phyloP scores from a whole-genome alignment of 768 basidiomycete genomes.

The Clathrus columnatus region DNA sequence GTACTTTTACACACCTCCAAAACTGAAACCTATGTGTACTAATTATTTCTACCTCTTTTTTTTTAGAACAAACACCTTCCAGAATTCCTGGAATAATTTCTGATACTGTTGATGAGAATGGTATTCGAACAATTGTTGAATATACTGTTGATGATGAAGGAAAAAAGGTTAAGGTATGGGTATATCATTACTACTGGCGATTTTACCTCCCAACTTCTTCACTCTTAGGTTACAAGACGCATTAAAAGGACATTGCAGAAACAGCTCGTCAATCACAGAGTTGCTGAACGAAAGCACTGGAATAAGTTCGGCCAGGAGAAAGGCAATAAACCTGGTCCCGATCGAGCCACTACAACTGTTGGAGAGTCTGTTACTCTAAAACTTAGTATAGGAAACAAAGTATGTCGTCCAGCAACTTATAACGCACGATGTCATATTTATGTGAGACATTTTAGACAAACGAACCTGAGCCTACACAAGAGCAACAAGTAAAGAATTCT shows the following conservation, averaged over 20 bases:
- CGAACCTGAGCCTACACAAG: slow-evolving; percentile 60
- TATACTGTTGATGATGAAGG: slow-evolving; percentile 85
- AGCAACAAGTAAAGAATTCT: slow-evolving; percentile 56
- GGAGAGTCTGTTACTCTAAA: slow-evolving; percentile 64
- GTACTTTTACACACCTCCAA: slow-evolving; percentile 23
- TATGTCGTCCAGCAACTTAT: slow-evolving; percentile 29
- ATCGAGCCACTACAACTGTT: slow-evolving; percentile 89
- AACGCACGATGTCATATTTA: neutral
- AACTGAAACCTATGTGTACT: neutral
- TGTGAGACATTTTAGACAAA: slow-evolving; percentile 30
- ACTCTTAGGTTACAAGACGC: slow-evolving; percentile 68
- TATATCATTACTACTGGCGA: slow-evolving; percentile 2
- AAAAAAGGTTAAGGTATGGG: slow-evolving; percentile 81
- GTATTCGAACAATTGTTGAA: slow-evolving; percentile 77
- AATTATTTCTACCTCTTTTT: neutral
- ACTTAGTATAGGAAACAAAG: slow-evolving; percentile 48
- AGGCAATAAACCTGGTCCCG: slow-evolving; percentile 80
- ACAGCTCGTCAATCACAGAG: slow-evolving; percentile 85
- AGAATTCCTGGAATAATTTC: slow-evolving; percentile 38
- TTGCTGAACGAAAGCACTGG: slow-evolving; percentile 92
- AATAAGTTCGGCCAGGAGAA: slow-evolving; percentile 88
- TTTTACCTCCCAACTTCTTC: neutral
- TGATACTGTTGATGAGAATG: slow-evolving; percentile 77
- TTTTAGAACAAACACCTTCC: neutral
- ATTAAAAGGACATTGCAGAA: slow-evolving; percentile 84